Evolutionary conservation across 257 asterid genomes (phyloP), one percentile per base, ranked within the genome.

Genomic region (Misopates orontium): DNA sequence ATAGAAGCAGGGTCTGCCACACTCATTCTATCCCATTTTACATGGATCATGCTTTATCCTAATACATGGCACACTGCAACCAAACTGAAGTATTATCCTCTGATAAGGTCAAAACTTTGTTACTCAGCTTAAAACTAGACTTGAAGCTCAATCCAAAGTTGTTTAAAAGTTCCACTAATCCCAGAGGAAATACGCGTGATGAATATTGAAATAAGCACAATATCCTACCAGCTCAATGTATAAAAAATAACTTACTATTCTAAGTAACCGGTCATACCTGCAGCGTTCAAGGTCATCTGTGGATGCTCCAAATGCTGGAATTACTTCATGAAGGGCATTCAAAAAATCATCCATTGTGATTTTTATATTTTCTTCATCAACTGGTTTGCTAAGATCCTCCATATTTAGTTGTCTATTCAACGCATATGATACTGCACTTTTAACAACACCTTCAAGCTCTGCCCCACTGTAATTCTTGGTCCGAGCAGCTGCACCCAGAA

Each of bases 391-490:
- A 72, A 94, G 97, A 81, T 94, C 99, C 22, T 88, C 98, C 84
- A 90, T 83, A 74, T 77, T 85, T 67, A 94, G 79, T 71, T 94
- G 96, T 74, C 96, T 82, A 72, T 90, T 88, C 75, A 94, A 81
- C n/a, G 98, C 99, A 84, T 74, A 94, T 67, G 99, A 94, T 44
- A 90, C 98, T 10, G 98, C 99, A 88, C 98, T 90, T 78, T 94
- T 94, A 19, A 90, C 99, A 48, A 90, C 98, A 71, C 99, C 99
- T 83, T 94, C 99, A 73, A 94, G 97, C 82, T 93, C 99, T 51
- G 99, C 97, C 62, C 99, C 99, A 77, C 99, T 93, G 60, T 75
- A 93, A 74, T 94, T 94, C 80, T 94, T 90, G 52, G 99, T 86
- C 66, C 98, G 81, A 50, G 98, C 96, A 77, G 99, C 99, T 94